Base-by-base conservation (phyloP, 305 asterid species). In the Withania somnifera region DNA sequence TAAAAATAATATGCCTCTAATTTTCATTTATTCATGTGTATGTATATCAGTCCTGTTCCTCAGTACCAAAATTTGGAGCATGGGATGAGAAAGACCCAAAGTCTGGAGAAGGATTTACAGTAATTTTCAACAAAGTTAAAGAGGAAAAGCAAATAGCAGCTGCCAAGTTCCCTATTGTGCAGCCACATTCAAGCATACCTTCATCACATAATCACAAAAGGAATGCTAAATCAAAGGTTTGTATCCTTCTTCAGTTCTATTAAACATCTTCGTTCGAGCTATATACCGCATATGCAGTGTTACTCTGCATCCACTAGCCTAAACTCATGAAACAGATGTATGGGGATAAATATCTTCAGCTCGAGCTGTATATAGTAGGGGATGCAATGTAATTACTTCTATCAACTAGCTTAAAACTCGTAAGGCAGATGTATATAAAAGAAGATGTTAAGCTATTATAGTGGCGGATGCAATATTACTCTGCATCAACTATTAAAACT, bases 61-160 rank as follows among this genome's bases (percentile, higher is more conserved):
- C 97, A 0, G 90, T 94, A 24, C 98, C 97, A 6, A 94, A 91
- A 86, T 92, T 94, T 61, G 98, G 98, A 19, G 92, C 88, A 22
- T 92, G 98, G 97, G 93, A 91, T 80, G 95, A 89, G 80, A 86
- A 64, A 11, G 92, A 94, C 22, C 97, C 98, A 1, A 83, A 73
- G 81, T 90, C 94, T 3, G 93, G 89, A 7, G 96, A 93, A 68
- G 95, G 97, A 20, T 94, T 90, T 82, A 91, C 97, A 0, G 91
- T 91, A 13, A 91, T 92, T 38, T 94, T 94, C 89, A 86, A 89
- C 90, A 94, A 87, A 78, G 92, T 92, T 51, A 94, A 92, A 87
- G 92, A 92, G 87, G 98, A 94, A 86, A 94, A 91, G 75, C 95
- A 89, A 14, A 86, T 85, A 50, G 91, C 95, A 67, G 93, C 97